phyloP scores from a whole-genome alignment of 1,284 basidiomycete species.

The Salmacisia buchloeana region DNA sequence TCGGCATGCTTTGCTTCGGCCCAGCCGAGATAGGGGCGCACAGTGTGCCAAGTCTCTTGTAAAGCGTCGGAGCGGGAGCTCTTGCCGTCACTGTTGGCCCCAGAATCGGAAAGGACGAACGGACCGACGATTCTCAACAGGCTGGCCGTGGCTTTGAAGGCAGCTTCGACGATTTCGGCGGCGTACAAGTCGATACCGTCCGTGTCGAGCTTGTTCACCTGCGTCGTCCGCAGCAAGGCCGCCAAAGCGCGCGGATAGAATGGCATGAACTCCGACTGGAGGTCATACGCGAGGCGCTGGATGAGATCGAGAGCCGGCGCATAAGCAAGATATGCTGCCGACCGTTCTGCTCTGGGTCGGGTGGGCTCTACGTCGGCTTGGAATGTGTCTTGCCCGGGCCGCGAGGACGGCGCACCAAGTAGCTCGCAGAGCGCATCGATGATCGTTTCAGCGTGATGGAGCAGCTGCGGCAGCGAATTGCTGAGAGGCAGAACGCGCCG shows the following conservation, averaged over 20 bases:
- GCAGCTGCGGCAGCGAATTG: slow-evolving; percentile 40
- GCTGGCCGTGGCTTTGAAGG: slow-evolving; percentile 43
- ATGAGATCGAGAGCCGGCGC: slow-evolving; percentile 46
- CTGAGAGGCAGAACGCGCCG: slow-evolving; percentile 24
- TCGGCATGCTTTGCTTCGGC: not conserved
- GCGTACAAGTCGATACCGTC: slow-evolving; percentile 42
- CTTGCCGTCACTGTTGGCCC: slow-evolving; percentile 20
- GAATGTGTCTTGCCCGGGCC: slow-evolving; percentile 17
- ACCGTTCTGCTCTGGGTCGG: not conserved
- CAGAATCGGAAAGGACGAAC: slow-evolving; percentile 20
- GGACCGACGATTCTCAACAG: slow-evolving; percentile 39
- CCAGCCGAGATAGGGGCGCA: slow-evolving; percentile 38
- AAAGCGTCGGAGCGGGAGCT: slow-evolving; percentile 22
- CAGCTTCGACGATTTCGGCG: slow-evolving; percentile 43
- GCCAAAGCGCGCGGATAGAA: slow-evolving; percentile 35
- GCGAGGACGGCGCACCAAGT: slow-evolving; percentile 3
- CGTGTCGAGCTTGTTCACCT: slow-evolving; percentile 34
- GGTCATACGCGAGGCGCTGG: slow-evolving; percentile 45
- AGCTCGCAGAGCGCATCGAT: slow-evolving; percentile 15
- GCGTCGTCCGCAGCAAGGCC: slow-evolving; percentile 38
- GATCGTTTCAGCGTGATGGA: slow-evolving; percentile 41
- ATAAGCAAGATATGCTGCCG: slow-evolving; percentile 33
- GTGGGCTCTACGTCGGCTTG: not conserved
- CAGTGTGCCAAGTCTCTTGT: slow-evolving; percentile 31
- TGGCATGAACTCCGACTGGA: slow-evolving; percentile 45